Conservation (phyloP, 228 moss, liverwort and hornwort genomes). For the Sphagnum fallax region DNA sequence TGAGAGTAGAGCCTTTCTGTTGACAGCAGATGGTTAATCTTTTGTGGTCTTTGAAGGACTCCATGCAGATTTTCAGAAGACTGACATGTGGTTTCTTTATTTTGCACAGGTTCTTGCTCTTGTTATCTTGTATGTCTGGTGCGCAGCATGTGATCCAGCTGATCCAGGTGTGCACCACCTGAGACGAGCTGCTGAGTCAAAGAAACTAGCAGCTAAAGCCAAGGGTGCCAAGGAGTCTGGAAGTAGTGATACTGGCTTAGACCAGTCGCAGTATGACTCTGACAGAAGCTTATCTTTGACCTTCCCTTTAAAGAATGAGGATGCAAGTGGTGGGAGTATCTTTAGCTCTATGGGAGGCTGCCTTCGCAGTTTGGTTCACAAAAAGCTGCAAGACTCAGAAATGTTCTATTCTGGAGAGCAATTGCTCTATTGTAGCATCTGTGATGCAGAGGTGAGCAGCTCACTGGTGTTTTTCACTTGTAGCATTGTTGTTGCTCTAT, state of each 20-base stretch:
- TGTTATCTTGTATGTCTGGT: constrained; percentile 63
- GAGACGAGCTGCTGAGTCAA: constrained; percentile 31
- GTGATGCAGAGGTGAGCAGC: constrained; percentile 73
- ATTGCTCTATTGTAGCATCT: constrained; percentile 84
- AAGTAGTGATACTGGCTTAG: constrained; percentile 19
- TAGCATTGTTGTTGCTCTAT: too few relatives aligned
- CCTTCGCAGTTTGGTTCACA: constrained; percentile 25
- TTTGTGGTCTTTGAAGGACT: too few relatives aligned
- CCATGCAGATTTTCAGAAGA: too few relatives aligned
- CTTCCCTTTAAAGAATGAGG: constrained; percentile 3
- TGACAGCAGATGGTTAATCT: too few relatives aligned
- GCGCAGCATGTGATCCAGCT: constrained; percentile 94
- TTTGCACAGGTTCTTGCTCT: constrained; percentile 40
- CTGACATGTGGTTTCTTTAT: too few relatives aligned
- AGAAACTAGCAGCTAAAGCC: constrained; percentile 34
- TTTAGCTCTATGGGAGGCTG: constrained; percentile 4
- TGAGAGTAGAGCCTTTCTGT: too few relatives aligned
- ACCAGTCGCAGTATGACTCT: constrained; percentile 14
- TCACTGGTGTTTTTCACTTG: too few relatives aligned
- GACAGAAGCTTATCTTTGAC: constrained; percentile 9
- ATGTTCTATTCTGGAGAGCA: constrained; percentile 43
- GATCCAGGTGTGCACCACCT: constrained; percentile 61
- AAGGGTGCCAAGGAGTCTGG: constrained; percentile 32
- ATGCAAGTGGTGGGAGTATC: background rate
- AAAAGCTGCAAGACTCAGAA: constrained; percentile 7